Conservation (phyloP, 2,329 filamentous ascomycete species). For the Penicillium frequentans region DNA sequence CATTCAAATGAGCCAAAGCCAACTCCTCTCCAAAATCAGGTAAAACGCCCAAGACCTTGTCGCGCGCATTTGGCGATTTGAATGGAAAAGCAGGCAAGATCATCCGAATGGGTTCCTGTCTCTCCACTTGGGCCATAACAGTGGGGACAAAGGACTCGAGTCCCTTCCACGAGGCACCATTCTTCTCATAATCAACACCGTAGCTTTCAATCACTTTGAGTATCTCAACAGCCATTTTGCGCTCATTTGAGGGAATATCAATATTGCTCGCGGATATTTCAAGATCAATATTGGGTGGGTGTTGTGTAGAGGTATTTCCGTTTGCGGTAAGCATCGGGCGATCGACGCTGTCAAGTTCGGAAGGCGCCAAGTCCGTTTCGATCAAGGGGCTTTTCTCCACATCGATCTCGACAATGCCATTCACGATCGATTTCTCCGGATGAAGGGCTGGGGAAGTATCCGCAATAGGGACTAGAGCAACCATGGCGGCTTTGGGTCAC, state of each 20-base stretch:
- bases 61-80: conserved; percentile 29
- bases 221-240: conserved; percentile 17
- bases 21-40: conserved; percentile 48
- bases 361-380: neutral
- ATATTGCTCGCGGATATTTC: neutral
- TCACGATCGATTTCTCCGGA: conserved; percentile 4
- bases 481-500: conserved; percentile 11
- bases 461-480: conserved; percentile 15
- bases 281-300: conserved; percentile 1
- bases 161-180: conserved; percentile 26
- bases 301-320: conserved; percentile 9
- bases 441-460: conserved; percentile 8
- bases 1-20: conserved; percentile 42
- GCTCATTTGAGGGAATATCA: neutral
- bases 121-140: conserved; percentile 20
- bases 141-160: conserved; percentile 25
- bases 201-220: conserved; percentile 27
- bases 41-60: conserved; percentile 36
- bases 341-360: conserved; percentile 9
- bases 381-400: neutral
- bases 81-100: conserved; percentile 32
- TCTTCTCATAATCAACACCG: conserved; percentile 27
- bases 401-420: conserved; percentile 1
- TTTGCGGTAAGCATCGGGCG: conserved; percentile 13
- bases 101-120: conserved; percentile 29